A percentile compares a stretch with the other conserved stretches of the same genome.
phyloP scores from a whole-genome alignment of 306 rosid genomes.

The Cyamopsis tetragonoloba region DNA sequence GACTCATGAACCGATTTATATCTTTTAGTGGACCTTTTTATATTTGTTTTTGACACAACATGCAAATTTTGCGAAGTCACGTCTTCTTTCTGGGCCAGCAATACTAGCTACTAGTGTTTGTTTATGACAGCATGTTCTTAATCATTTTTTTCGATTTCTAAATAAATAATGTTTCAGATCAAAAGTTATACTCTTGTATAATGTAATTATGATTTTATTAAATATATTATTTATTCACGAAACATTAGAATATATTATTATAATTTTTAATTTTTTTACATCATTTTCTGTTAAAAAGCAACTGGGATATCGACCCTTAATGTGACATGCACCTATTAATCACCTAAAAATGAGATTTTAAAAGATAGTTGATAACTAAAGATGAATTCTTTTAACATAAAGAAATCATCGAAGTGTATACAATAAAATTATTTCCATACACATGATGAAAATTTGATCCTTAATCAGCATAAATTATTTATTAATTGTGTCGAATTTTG shows the following conservation, averaged over 20 bases:
- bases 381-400: no score
- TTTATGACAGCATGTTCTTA: not conserved
- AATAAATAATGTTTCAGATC: not conserved
- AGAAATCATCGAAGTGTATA: no score
- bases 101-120: not conserved
- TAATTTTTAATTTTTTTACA: not conserved
- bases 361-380: no score
- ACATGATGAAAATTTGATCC: no score
- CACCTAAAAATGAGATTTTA: not conserved
- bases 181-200: not conserved
- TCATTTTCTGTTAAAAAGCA: not conserved
- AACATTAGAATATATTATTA: not conserved
- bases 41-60: constrained; percentile 5
- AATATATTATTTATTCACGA: not conserved
- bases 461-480: no score
- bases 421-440: no score
- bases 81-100: constrained; percentile 19
- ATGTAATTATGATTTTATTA: not conserved
- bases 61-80: not conserved
- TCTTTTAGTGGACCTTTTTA: constrained; percentile 22
- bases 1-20: constrained; percentile 9
- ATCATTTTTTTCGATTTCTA: no score
- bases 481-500: no score
- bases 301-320: not conserved
- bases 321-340: not conserved